phyloP scores from a whole-genome alignment of 192 early-diverging fungal species.

The Linnemannia zychae region DNA sequence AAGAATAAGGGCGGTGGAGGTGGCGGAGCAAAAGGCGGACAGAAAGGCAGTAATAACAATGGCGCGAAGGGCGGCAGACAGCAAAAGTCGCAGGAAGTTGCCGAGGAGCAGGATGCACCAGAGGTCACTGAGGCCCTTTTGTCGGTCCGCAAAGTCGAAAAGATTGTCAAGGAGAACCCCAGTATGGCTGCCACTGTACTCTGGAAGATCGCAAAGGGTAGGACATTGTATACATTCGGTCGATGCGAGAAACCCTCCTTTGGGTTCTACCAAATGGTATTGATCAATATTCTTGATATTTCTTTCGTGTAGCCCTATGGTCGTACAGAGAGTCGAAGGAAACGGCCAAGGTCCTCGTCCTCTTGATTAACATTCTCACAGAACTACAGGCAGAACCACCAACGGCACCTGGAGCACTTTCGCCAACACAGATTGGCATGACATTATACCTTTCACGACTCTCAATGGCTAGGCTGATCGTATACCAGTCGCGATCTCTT shows the following conservation, averaged over 20 bases:
- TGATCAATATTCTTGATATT: not conserved
- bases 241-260: not conserved
- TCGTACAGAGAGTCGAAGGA: conserved; percentile 40
- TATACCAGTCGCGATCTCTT: conserved; percentile 38
- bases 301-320: conserved; percentile 46
- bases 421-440: conserved; percentile 50
- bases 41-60: not conserved
- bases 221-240: too few relatives aligned
- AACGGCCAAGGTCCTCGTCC: conserved; percentile 40
- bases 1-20: conserved; percentile 13
- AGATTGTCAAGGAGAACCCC: conserved; percentile 44
- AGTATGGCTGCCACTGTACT: conserved; percentile 47
- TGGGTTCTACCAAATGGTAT: not conserved
- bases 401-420: conserved; percentile 24
- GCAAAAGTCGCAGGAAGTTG: not conserved
- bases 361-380: conserved; percentile 43
- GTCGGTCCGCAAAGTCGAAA: conserved; percentile 40
- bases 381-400: conserved; percentile 16
- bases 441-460: conserved; percentile 54
- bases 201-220: conserved; percentile 61
- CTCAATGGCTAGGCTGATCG: conserved; percentile 55
- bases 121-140: conserved; percentile 41
- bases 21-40: conserved; percentile 23
- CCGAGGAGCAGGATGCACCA: conserved; percentile 21
- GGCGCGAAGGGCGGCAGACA: not conserved